phyloP scores from a whole-genome alignment of 345 rosid genomes.

The Anacardium occidentale region DNA sequence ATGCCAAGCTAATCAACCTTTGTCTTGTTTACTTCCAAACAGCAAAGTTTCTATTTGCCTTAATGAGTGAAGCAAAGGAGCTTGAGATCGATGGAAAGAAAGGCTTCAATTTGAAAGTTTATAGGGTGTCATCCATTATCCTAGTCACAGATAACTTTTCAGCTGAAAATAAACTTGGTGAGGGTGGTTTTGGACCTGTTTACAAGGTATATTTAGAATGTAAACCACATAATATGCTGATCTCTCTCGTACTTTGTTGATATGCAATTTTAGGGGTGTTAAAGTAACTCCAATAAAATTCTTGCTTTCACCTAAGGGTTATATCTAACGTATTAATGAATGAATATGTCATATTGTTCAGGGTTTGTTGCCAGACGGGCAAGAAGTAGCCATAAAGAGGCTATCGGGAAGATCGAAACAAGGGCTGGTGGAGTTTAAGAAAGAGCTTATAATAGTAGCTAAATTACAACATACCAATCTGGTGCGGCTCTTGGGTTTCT shows the following conservation, averaged over 20 bases:
- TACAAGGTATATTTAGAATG: no score
- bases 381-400: not conserved
- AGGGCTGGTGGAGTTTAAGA: conserved; percentile 28
- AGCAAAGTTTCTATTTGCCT: not conserved
- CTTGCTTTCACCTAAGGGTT: no score
- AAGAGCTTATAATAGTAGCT: conserved; percentile 25
- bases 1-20: not conserved
- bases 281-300: no score
- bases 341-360: not conserved
- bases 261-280: no score
- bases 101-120: not conserved
- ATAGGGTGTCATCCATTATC: conserved; percentile 8
- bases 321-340: no score
- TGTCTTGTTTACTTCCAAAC: not conserved
- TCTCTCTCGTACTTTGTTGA: no score
- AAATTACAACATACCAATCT: conserved; percentile 22
- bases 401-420: conserved; percentile 21
- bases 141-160: conserved; percentile 7
- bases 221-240: no score
- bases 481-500: conserved; percentile 22
- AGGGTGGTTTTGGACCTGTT: no score
- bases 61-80: conserved; percentile 15
- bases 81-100: conserved; percentile 10
- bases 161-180: not conserved
- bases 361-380: conserved; percentile 3